phyloP scores from a whole-genome alignment of 371 early-diverging fungal species.

The Globomyces sp. region DNA sequence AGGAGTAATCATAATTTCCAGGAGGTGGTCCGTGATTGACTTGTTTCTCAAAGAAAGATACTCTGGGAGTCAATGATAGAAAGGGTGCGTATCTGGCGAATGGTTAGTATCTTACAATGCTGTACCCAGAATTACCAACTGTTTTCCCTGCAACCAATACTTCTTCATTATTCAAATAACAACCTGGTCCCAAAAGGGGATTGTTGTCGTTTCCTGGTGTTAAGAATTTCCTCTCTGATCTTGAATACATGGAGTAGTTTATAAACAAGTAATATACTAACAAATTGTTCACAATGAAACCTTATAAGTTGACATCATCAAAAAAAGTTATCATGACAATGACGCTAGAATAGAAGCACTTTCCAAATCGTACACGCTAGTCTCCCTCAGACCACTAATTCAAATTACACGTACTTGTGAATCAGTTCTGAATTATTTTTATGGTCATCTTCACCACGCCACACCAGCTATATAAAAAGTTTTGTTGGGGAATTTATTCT shows the following conservation, averaged over 20 bases:
- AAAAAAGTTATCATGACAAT: no score
- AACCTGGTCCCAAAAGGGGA: slow-evolving; percentile 48
- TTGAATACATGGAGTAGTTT: slow-evolving; percentile 35
- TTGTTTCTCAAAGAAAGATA: slow-evolving; percentile 37
- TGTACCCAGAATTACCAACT: slow-evolving; percentile 37
- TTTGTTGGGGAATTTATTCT: neutral
- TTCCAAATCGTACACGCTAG: no score
- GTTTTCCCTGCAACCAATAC: slow-evolving; percentile 40
- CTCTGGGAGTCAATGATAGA: slow-evolving; percentile 45
- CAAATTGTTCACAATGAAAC: no score
- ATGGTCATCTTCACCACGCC: no score
- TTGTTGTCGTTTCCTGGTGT: slow-evolving; percentile 42
- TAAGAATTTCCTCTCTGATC: slow-evolving; percentile 41
- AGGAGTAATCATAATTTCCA: slow-evolving; percentile 32
- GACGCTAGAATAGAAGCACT: no score
- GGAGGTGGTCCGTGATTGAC: slow-evolving; percentile 40
- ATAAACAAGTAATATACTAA: no score
- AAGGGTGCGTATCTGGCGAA: slow-evolving; percentile 46
- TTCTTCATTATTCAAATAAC: slow-evolving; percentile 41
- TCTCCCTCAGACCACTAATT: no score
- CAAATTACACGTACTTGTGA: no score
- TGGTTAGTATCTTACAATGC: neutral
- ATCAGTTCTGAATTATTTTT: no score
- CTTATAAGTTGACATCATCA: no score
- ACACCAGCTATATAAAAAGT: no score